Conservation (phyloP, 371 early-diverging fungal genomes). For the Parasitella parasitica region DNA sequence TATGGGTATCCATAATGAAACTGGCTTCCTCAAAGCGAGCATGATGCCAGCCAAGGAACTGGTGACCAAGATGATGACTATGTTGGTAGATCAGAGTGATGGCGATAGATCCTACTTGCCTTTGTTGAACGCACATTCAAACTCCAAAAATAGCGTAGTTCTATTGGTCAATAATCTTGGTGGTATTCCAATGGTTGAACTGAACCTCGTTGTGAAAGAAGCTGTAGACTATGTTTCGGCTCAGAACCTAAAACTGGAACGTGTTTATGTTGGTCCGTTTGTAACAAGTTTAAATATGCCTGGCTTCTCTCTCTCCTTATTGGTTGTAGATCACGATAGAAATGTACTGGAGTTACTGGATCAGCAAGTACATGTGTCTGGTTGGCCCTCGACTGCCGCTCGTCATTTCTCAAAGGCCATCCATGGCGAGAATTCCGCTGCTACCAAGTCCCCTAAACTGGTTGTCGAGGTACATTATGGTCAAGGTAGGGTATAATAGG, state of each 20-base stretch:
- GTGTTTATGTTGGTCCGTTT: slow-evolving; percentile 65
- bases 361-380: slow-evolving; percentile 50
- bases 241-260: slow-evolving; percentile 39
- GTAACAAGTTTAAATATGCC: slow-evolving; percentile 82
- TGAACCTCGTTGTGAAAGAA: slow-evolving; percentile 66
- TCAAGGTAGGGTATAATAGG: slow-evolving; percentile 1
- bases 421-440: background rate
- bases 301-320: slow-evolving; percentile 66
- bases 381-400: slow-evolving; percentile 48
- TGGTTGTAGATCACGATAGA: slow-evolving; percentile 38
- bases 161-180: slow-evolving; percentile 83
- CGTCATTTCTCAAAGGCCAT: slow-evolving; percentile 17
- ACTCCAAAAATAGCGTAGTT: slow-evolving; percentile 35
- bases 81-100: slow-evolving; percentile 53
- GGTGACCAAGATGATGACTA: slow-evolving; percentile 52
- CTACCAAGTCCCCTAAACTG: background rate
- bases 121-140: no score
- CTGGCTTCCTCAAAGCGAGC: slow-evolving; percentile 59
- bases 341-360: slow-evolving; percentile 48
- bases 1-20: slow-evolving; percentile 78
- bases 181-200: slow-evolving; percentile 68
- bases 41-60: slow-evolving; percentile 52
- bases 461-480: background rate
- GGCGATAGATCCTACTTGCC: slow-evolving; percentile 47
- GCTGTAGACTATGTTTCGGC: slow-evolving; percentile 43